phyloP scores from a whole-genome alignment of 768 basidiomycete genomes.

The Boletus rex-veris region DNA sequence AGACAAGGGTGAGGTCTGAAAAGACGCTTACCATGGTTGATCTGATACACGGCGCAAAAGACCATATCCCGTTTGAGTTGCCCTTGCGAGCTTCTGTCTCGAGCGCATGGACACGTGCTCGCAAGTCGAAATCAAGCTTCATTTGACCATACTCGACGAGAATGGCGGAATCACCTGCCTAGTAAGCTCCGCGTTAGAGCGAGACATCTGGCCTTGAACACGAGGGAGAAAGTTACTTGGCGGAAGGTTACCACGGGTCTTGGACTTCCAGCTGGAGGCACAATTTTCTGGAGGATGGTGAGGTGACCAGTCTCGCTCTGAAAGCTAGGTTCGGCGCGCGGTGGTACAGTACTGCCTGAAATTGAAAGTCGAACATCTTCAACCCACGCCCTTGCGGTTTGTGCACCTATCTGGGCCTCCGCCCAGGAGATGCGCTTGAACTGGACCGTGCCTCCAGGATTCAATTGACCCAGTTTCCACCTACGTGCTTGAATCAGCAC shows the following conservation, averaged over 20 bases:
- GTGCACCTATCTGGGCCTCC: conserved; percentile 32
- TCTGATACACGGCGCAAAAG: conserved; percentile 51
- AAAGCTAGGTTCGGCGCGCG: not conserved
- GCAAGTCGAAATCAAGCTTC: conserved; percentile 48
- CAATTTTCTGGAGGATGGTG: conserved; percentile 13
- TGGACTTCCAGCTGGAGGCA: conserved; percentile 1
- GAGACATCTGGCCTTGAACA: not conserved
- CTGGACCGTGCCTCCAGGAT: conserved; percentile 50
- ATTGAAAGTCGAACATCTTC: conserved; percentile 16
- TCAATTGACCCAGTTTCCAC: conserved; percentile 68
- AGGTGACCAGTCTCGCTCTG: not conserved
- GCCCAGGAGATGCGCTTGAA: conserved; percentile 51
- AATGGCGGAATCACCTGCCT: conserved; percentile 62
- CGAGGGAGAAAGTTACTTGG: conserved; percentile 39
- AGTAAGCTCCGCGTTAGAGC: conserved; percentile 14
- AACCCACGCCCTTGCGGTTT: conserved; percentile 32
- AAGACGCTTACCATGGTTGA: conserved; percentile 50
- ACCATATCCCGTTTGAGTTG: conserved; percentile 36
- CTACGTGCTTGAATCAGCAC: conserved; percentile 27
- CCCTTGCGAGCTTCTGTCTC: conserved; percentile 37
- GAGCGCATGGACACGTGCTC: conserved; percentile 58
- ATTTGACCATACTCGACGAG: conserved; percentile 60
- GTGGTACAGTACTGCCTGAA: not conserved
- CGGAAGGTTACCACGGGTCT: conserved; percentile 45
- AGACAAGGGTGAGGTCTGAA: not conserved